phyloP scores from a whole-genome alignment of 1,284 basidiomycete species.

The Mycena sp. region DNA sequence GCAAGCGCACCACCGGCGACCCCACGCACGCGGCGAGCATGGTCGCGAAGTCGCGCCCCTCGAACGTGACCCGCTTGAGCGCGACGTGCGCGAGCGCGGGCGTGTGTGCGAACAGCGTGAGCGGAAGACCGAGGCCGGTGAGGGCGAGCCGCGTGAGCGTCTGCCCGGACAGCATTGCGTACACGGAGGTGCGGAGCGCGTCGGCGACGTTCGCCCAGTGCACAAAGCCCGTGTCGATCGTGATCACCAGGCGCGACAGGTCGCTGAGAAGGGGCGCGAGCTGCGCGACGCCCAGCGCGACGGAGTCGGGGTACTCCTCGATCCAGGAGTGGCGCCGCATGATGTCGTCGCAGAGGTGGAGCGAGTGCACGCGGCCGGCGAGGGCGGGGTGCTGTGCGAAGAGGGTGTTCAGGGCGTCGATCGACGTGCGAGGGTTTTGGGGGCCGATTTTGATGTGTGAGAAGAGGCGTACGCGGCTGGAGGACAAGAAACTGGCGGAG shows the following conservation, averaged over 20 bases:
- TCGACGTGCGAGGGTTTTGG: not conserved
- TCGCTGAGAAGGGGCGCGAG: not conserved
- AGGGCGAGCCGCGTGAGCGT: slow-evolving; percentile 18
- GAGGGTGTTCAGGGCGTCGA: not conserved
- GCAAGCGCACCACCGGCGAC: slow-evolving; percentile 8
- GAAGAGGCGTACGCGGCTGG: slow-evolving; percentile 11
- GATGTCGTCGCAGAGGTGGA: slow-evolving; percentile 19
- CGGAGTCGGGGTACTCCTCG: not conserved
- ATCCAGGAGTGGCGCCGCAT: slow-evolving; percentile 21
- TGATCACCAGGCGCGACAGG: slow-evolving; percentile 8
- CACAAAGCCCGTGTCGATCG: slow-evolving; percentile 11
- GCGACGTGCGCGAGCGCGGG: slow-evolving; percentile 1
- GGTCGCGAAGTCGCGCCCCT: slow-evolving; percentile 22
- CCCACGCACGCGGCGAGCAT: slow-evolving; percentile 11
- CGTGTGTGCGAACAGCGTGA: slow-evolving; percentile 14
- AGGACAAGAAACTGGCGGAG: slow-evolving; percentile 6
- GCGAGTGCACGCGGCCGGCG: slow-evolving; percentile 5
- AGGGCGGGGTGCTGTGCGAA: not conserved
- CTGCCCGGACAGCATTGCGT: not conserved
- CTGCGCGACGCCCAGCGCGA: not conserved
- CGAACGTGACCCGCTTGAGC: slow-evolving; percentile 21
- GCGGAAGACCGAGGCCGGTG: slow-evolving; percentile 18
- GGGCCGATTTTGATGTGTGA: slow-evolving; percentile 15
- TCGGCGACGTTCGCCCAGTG: slow-evolving; percentile 23
- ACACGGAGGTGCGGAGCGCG: not conserved